Percentiles rank a stretch among this genome's conserved stretches.
Conservation (phyloP, 768 basidiomycete genomes). For the Lyophyllum atratum region DNA sequence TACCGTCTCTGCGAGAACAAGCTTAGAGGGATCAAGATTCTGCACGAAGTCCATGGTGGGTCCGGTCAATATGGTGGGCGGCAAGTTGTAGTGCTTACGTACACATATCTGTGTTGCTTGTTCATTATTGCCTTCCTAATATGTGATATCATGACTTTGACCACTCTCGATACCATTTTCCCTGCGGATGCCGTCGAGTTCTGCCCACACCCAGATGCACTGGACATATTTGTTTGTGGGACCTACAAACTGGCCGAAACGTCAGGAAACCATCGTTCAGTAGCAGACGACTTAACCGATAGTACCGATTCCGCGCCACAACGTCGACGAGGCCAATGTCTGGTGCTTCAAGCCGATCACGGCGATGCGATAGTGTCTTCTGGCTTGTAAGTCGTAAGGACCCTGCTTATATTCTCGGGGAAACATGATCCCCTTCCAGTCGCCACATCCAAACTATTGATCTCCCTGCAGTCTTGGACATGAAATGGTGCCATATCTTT, state of each 20-base stretch:
- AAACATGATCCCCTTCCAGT: slow-evolving; percentile 31
- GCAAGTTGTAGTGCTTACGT: background rate
- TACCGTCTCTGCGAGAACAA: slow-evolving; percentile 67
- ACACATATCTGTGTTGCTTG: background rate
- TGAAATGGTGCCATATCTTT: slow-evolving; percentile 78
- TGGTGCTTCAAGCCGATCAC: slow-evolving; percentile 55
- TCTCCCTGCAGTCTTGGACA: slow-evolving; percentile 84
- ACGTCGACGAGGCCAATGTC: slow-evolving; percentile 68
- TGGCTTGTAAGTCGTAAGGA: slow-evolving; percentile 33
- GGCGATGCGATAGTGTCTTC: slow-evolving; percentile 25
- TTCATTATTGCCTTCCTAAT: background rate
- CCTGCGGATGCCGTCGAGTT: slow-evolving; percentile 94
- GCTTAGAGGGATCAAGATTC: slow-evolving; percentile 69
- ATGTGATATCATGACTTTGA: slow-evolving; percentile 9
- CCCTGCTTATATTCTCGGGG: background rate
- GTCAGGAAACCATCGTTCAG: slow-evolving; percentile 4
- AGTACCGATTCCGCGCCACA: slow-evolving; percentile 28
- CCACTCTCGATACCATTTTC: slow-evolving; percentile 61
- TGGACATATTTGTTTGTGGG: slow-evolving; percentile 80
- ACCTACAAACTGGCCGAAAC: slow-evolving; percentile 79
- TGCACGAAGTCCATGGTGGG: slow-evolving; percentile 64
- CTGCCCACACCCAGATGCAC: slow-evolving; percentile 65
- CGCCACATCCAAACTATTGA: slow-evolving; percentile 66
- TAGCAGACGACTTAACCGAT: background rate
- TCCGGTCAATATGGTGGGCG: background rate